Percentiles rank a stretch among this genome's conserved stretches.
phyloP scores from a whole-genome alignment of 768 basidiomycete species.

The Baorangia bicolor region DNA sequence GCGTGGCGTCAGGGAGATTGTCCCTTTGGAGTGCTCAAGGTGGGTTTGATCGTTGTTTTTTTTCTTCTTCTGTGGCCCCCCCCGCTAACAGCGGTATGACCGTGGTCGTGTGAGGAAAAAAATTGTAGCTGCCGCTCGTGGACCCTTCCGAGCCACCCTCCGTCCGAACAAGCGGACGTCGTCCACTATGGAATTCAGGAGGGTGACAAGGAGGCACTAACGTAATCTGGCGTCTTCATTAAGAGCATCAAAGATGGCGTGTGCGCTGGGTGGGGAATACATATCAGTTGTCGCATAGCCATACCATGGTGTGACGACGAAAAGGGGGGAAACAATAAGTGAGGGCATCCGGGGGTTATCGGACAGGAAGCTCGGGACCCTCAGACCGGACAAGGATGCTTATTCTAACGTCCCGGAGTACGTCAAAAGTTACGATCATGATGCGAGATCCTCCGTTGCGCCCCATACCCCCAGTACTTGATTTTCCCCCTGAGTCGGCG shows the following conservation, averaged over 20 bases:
- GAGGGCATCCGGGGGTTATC: too few species aligned
- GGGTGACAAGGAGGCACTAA: conserved; percentile 50
- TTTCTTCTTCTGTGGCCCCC: neutral
- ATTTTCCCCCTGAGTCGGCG: neutral
- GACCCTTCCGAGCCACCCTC: conserved; percentile 43
- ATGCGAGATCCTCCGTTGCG: neutral
- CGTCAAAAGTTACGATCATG: neutral
- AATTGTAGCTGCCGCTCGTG: conserved; percentile 51
- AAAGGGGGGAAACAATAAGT: neutral
- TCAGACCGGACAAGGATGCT: neutral
- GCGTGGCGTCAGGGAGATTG: conserved; percentile 55
- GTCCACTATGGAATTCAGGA: conserved; percentile 61
- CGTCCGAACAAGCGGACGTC: conserved; percentile 51
- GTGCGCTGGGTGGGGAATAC: conserved; percentile 33
- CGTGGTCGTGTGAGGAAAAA: neutral
- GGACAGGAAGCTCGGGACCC: neutral
- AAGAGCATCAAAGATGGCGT: conserved; percentile 40
- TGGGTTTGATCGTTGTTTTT: conserved; percentile 19
- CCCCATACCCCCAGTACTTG: neutral
- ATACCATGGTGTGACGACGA: too few species aligned
- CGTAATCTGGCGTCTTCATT: conserved; percentile 61
- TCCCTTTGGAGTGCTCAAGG: conserved; percentile 62
- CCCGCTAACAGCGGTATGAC: neutral
- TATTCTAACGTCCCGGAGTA: neutral
- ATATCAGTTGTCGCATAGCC: conserved; percentile 7